These are phyloP conservation scores for Diversispora epigaea DNA, from an alignment of 192 early-diverging fungal genomes.

Conservation along the genomic window DNA sequence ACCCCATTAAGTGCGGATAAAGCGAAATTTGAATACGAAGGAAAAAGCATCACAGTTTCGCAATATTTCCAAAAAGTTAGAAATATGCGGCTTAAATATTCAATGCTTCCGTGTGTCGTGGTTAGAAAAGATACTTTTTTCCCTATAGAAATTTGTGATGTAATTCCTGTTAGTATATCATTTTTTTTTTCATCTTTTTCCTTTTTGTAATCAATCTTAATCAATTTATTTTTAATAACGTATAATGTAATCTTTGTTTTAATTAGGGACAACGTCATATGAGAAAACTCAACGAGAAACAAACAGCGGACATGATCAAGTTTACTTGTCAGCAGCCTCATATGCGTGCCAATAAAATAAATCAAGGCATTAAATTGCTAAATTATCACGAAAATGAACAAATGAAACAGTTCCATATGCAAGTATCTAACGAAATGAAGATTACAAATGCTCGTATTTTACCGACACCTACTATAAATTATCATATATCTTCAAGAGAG, in stretches of 20 bases:
- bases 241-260: too few species aligned
- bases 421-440: background rate
- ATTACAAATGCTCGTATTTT: background rate
- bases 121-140: slow-evolving; percentile 69
- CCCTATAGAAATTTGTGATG: slow-evolving; percentile 89
- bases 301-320: background rate
- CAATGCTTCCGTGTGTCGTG: slow-evolving; percentile 80
- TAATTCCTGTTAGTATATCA: slow-evolving; percentile 46
- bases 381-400: background rate
- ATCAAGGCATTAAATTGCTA: background rate
- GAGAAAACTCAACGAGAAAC: background rate
- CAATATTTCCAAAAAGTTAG: slow-evolving; percentile 79
- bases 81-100: slow-evolving; percentile 66
- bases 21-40: slow-evolving; percentile 70
- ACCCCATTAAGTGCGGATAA: slow-evolving; percentile 62
- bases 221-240: too few species aligned
- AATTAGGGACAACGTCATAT: background rate
- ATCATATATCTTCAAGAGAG: slow-evolving; percentile 44
- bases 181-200: background rate
- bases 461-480: slow-evolving; percentile 4
- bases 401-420: background rate
- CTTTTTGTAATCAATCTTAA: background rate
- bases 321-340: background rate
- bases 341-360: background rate
- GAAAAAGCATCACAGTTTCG: slow-evolving; percentile 61